A percentile compares a stretch with the other conserved stretches of the same genome.
These are phyloP conservation scores for Paramecium primaurelia DNA, from an alignment of 73 alveolate genomes.

Conservation along the genomic window DNA sequence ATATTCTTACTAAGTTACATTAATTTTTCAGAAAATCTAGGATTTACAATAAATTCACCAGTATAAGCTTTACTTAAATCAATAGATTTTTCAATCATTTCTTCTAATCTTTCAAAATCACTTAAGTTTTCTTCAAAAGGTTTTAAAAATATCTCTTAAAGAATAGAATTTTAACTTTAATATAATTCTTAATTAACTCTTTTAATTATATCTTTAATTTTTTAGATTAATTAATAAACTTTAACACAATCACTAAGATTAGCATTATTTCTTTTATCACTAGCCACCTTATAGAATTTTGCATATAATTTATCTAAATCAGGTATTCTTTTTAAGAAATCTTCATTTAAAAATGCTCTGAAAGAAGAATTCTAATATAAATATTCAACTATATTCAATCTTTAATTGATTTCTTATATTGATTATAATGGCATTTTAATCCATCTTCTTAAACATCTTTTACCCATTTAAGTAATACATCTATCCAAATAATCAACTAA, in stretches of 20 bases:
- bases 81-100: conserved; percentile 79
- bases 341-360: conserved; percentile 64
- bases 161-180: conserved; percentile 49
- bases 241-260: conserved; percentile 79
- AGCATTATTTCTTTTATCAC: conserved; percentile 74
- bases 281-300: conserved; percentile 75
- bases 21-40: conserved; percentile 73
- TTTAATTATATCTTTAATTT: conserved; percentile 52
- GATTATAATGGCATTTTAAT: conserved; percentile 78
- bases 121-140: conserved; percentile 64
- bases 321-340: conserved; percentile 72
- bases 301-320: conserved; percentile 78
- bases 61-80: conserved; percentile 73
- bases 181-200: conserved; percentile 39
- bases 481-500: conserved; percentile 68
- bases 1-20: conserved; percentile 69
- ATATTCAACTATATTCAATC: conserved; percentile 78
- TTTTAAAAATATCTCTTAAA: conserved; percentile 49
- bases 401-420: conserved; percentile 63
- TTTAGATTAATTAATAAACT: conserved; percentile 69
- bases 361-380: conserved; percentile 65
- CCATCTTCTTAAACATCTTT: conserved; percentile 77
- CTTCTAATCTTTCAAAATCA: conserved; percentile 68
- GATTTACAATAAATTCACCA: conserved; percentile 80
- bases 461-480: conserved; percentile 77